Conservation (phyloP, 352 stramenopile species). For the Globisporangium yorkense region DNA sequence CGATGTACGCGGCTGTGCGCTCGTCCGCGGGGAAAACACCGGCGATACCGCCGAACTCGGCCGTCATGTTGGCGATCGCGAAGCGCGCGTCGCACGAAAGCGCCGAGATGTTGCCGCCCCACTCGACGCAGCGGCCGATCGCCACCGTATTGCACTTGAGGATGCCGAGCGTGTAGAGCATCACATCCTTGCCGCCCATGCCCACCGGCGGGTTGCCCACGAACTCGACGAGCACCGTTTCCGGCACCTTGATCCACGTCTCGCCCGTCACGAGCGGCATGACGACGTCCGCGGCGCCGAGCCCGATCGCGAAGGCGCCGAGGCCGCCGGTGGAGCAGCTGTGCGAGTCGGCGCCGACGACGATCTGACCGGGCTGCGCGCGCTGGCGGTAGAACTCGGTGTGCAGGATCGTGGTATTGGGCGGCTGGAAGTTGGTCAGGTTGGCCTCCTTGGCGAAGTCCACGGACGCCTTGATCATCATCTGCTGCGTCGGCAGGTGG, state of each 20-base stretch:
- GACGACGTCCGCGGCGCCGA: slow-evolving; percentile 77
- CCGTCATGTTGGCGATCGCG: slow-evolving; percentile 83
- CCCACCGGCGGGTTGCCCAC: slow-evolving; percentile 54
- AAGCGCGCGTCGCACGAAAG: slow-evolving; percentile 85
- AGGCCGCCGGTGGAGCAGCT: slow-evolving; percentile 72
- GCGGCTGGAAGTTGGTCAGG: slow-evolving; percentile 78
- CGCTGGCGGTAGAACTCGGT: slow-evolving; percentile 85
- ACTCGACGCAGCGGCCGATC: slow-evolving; percentile 73
- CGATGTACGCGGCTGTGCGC: slow-evolving; percentile 67
- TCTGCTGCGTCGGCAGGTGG: slow-evolving; percentile 73
- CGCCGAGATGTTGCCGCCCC: slow-evolving; percentile 70
- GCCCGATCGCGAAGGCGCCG: slow-evolving; percentile 70
- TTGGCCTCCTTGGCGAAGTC: slow-evolving; percentile 78
- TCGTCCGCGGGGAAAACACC: slow-evolving; percentile 78
- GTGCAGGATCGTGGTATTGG: slow-evolving; percentile 85
- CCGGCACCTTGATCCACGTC: slow-evolving; percentile 85
- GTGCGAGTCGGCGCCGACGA: slow-evolving; percentile 78
- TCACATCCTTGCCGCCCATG: slow-evolving; percentile 84
- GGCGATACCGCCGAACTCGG: slow-evolving; percentile 81
- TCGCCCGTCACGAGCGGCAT: slow-evolving; percentile 83
- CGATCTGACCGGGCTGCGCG: slow-evolving; percentile 77
- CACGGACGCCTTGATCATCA: slow-evolving; percentile 83
- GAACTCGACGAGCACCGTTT: slow-evolving; percentile 85
- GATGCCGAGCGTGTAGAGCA: slow-evolving; percentile 79
- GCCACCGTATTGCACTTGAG: slow-evolving; percentile 87